Evolutionary conservation across 495 filamentous ascomycete genomes (phyloP).

Genomic region (Hyaloscypha bicolor): DNA sequence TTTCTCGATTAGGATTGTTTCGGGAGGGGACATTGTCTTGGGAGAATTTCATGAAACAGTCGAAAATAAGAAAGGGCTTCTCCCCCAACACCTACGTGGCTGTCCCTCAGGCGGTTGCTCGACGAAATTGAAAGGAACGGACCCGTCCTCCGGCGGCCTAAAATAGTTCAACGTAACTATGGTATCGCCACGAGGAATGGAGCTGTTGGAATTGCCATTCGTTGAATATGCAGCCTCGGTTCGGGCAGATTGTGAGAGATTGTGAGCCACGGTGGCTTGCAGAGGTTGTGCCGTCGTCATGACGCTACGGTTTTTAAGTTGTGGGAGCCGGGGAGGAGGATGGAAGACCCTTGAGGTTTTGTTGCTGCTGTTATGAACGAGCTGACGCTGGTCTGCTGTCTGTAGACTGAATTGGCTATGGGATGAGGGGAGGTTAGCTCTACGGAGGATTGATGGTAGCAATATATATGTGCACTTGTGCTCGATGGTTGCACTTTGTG

Average conservation of each 20-base stretch:
- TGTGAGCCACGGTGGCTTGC: constrained; percentile 31
- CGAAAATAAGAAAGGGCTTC: too few species aligned
- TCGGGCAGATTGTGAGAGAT: constrained; percentile 30
- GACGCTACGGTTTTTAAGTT: not conserved
- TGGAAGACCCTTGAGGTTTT: too few species aligned
- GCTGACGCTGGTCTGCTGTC: not conserved
- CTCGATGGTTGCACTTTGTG: not conserved
- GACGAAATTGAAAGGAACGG: constrained; percentile 70
- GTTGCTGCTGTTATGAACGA: too few species aligned
- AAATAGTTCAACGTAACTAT: constrained; percentile 70
- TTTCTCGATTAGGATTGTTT: too few species aligned
- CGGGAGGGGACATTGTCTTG: too few species aligned
- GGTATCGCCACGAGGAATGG: constrained; percentile 68
- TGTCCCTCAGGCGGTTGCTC: constrained; percentile 60
- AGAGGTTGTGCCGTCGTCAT: constrained; percentile 35
- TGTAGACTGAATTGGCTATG: not conserved
- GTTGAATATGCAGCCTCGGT: constrained; percentile 20
- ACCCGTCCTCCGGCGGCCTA: constrained; percentile 61
- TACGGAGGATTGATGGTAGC: constrained; percentile 1
- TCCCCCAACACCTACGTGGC: constrained; percentile 33
- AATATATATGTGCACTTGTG: constrained; percentile 14
- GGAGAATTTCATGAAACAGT: too few species aligned
- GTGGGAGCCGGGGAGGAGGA: too few species aligned
- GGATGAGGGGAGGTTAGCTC: not conserved
- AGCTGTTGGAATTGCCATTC: constrained; percentile 9